Percentiles rank a stretch among this genome's conserved stretches.
Evolutionary conservation across 2,329 filamentous ascomycete species (phyloP).

Genomic region (Dothiorella sarmentorum): DNA sequence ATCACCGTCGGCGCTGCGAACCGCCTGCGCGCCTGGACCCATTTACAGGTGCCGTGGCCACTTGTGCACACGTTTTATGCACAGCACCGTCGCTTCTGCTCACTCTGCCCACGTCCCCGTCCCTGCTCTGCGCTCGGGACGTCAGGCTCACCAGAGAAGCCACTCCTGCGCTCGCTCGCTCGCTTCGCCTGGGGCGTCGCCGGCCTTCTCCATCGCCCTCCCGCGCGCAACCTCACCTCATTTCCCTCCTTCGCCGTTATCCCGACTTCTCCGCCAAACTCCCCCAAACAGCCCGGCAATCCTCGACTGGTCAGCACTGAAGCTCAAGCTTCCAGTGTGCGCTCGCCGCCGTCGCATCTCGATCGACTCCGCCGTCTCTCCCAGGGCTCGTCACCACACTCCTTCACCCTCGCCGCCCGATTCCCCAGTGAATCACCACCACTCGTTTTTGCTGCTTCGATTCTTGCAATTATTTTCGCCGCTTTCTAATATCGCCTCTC

Average conservation of each 20-base stretch:
- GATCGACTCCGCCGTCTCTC: constrained; percentile 19
- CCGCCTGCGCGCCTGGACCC: constrained; percentile 9
- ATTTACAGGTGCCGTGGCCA: neutral
- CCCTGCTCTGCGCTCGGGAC: constrained; percentile 16
- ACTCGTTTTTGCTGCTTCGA: constrained; percentile 27
- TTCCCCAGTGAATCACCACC: constrained; percentile 35
- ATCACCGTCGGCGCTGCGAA: constrained; percentile 14
- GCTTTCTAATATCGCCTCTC: constrained; percentile 18
- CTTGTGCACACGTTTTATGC: constrained; percentile 18
- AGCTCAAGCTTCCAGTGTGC: constrained; percentile 29
- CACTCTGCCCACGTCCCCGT: constrained; percentile 14
- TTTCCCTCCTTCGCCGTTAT: constrained; percentile 20
- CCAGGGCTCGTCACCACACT: constrained; percentile 29
- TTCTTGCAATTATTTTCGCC: constrained; percentile 22
- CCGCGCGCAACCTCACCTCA: constrained; percentile 20
- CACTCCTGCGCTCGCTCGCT: constrained; percentile 18
- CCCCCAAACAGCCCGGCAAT: constrained; percentile 30
- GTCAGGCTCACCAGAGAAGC: constrained; percentile 4
- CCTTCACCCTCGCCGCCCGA: constrained; percentile 28
- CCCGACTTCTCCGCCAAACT: constrained; percentile 24
- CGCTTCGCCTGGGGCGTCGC: constrained; percentile 10
- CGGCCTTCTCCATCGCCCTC: constrained; percentile 16
- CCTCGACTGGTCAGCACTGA: constrained; percentile 33
- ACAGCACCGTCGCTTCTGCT: constrained; percentile 8
- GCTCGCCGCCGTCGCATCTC: constrained; percentile 31